Evolutionary conservation across 2,329 filamentous ascomycete species (phyloP).

Genomic region (Penicillium sp.): DNA sequence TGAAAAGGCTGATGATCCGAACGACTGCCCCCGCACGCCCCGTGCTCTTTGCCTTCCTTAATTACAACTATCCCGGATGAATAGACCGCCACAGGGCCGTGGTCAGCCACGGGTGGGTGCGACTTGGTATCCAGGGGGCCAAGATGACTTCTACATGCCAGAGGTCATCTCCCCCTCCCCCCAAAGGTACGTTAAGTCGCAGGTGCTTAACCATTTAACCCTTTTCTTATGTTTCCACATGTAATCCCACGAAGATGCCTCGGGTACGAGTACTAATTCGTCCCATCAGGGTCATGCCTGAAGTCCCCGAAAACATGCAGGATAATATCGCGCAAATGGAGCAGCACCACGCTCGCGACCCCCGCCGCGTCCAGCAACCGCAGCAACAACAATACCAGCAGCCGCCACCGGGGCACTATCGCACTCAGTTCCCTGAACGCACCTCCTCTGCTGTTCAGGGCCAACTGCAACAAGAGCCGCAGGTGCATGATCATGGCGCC

Average conservation of each 20-base stretch:
- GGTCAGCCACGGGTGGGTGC: slow-evolving; percentile 52
- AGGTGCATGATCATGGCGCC: slow-evolving; percentile 41
- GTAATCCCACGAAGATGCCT: slow-evolving; percentile 15
- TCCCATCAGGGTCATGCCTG: slow-evolving; percentile 75
- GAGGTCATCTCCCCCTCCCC: slow-evolving; percentile 69
- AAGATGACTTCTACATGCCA: slow-evolving; percentile 68
- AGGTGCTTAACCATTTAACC: not conserved
- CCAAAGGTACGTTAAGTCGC: slow-evolving; percentile 57
- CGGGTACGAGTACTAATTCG: slow-evolving; percentile 23
- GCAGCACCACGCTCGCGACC: slow-evolving; percentile 66
- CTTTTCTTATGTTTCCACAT: slow-evolving; percentile 4
- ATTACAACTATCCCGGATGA: slow-evolving; percentile 27
- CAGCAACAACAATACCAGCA: slow-evolving; percentile 33
- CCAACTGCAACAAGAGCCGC: slow-evolving; percentile 29
- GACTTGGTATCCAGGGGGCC: slow-evolving; percentile 67
- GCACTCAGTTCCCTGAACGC: slow-evolving; percentile 38
- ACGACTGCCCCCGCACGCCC: not conserved
- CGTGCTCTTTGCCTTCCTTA: not conserved
- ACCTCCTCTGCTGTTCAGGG: slow-evolving; percentile 37
- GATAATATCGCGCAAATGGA: slow-evolving; percentile 90
- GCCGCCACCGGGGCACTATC: slow-evolving; percentile 30
- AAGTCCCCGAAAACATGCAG: slow-evolving; percentile 96
- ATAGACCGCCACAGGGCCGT: slow-evolving; percentile 39
- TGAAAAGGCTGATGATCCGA: not conserved
- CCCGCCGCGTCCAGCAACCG: slow-evolving; percentile 46